Percentiles rank a stretch among this genome's conserved stretches.
These are phyloP conservation scores for Lichenothelia convexa DNA, from an alignment of 495 filamentous ascomycete genomes.

Conservation along the genomic window DNA sequence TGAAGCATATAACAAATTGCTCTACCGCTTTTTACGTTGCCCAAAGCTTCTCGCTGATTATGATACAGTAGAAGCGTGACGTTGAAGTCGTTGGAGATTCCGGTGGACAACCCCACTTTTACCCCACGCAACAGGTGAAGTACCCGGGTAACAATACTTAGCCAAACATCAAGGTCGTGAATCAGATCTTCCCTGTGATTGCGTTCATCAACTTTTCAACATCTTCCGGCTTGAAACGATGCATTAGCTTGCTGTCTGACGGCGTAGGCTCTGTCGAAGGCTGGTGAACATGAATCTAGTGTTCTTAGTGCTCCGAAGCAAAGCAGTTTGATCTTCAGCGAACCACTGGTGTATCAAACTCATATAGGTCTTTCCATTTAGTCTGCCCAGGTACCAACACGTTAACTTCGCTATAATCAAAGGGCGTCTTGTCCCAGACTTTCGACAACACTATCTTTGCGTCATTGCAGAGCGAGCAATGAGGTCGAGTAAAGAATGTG, in stretches of 20 bases:
- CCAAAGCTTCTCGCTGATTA: too few relatives aligned
- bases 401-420: slow-evolving; percentile 63
- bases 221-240: slow-evolving; percentile 54
- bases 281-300: slow-evolving; percentile 45
- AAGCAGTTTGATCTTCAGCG: slow-evolving; percentile 3
- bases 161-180: too few relatives aligned
- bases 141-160: too few relatives aligned
- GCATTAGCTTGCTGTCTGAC: slow-evolving; percentile 62
- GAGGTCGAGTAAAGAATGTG: slow-evolving; percentile 65
- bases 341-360: slow-evolving; percentile 80
- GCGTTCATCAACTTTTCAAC: slow-evolving; percentile 52
- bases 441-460: slow-evolving; percentile 55
- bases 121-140: too few relatives aligned
- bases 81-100: too few relatives aligned
- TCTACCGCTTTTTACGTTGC: too few relatives aligned
- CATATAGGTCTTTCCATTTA: slow-evolving; percentile 63
- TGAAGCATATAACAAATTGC: neutral
- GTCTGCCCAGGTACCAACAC: slow-evolving; percentile 48
- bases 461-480: slow-evolving; percentile 62
- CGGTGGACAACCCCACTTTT: too few relatives aligned
- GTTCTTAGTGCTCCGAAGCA: neutral
- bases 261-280: slow-evolving; percentile 26
- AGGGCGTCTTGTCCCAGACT: slow-evolving; percentile 47
- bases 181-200: slow-evolving; percentile 31
- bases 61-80: too few relatives aligned